These are phyloP conservation scores for Clonostachys chloroleuca DNA, from an alignment of 2,329 filamentous ascomycete genomes.

Conservation along the genomic window DNA sequence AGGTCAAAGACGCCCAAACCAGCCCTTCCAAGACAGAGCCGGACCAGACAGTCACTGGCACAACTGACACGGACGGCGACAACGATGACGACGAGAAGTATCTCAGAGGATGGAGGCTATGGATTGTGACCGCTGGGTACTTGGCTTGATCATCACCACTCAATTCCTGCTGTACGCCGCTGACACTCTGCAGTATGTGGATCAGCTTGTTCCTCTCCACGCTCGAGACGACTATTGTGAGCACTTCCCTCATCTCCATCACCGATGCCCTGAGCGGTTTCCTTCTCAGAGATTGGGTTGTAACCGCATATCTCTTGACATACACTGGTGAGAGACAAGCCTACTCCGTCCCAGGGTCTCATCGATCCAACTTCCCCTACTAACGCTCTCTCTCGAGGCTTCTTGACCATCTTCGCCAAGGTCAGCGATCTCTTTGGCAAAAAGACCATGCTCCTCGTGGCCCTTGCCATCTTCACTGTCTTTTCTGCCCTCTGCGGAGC, in stretches of 20 bases:
- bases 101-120: background rate
- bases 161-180: background rate
- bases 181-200: conserved; percentile 2
- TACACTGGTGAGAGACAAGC: conserved; percentile 32
- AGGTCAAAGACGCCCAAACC: too few relatives aligned
- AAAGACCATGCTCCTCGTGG: conserved; percentile 27
- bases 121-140: background rate
- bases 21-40: too few relatives aligned
- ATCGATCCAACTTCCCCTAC: background rate
- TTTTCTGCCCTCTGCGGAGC: conserved; percentile 35
- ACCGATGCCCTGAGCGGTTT: conserved; percentile 28
- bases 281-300: conserved; percentile 33
- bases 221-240: conserved; percentile 45
- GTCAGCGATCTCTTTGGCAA: conserved; percentile 36
- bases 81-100: background rate
- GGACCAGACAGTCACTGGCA: too few relatives aligned
- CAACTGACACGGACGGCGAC: background rate
- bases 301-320: conserved; percentile 41
- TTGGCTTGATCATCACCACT: too few relatives aligned
- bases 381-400: conserved; percentile 16
- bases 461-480: conserved; percentile 28
- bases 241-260: conserved; percentile 42
- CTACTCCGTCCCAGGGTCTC: background rate
- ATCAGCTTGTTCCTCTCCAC: conserved; percentile 34
- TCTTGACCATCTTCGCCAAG: conserved; percentile 33